Base-by-base conservation (phyloP, 2,329 filamentous ascomycete species). In the Ceratocystis cacaofunesta region DNA sequence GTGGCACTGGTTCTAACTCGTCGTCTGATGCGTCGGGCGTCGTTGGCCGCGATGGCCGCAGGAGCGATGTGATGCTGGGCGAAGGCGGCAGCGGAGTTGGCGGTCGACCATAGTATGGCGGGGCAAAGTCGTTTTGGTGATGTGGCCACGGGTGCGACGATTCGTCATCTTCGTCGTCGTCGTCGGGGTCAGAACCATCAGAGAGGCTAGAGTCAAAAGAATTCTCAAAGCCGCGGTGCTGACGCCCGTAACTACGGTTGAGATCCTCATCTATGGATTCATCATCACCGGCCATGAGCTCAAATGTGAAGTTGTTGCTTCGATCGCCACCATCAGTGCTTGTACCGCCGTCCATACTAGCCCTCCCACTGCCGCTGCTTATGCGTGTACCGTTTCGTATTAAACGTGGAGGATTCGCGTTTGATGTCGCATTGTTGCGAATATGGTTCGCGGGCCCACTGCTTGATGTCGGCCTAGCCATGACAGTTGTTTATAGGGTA, bases 51-150 rank as follows among this genome's bases (percentile, higher is more conserved):
- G 90, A 95, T 2, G 90, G 90, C 1, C 92, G 88, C 6, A 97
- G 83, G 22, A 99, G 85, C 12, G 91, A 96, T 0, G 92, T 97
- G 69, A 99, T 78, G 1, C 90, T 95, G 0, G 94, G 94, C 0
- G 91, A 96, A 0, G 92, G 92, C 0, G 94, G 94, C 0, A 97
- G 80, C 2, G 94, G 92, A 1, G 91, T 96, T 0, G 94, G 94
- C n/a, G 94, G 94, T 2, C 92, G 85, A 69, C 95, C 95, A 79
- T 99, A 99, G 79, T 97, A 97, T 17, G 94, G 94, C 30, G 94
- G 94, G 62, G 82, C 82, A 69, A 85, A 84, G 73, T 80, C 79
- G 74, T 83, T 81, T 67, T 79, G 80, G 61, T 78, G 78, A 22
- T 78, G 73, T 10, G 78, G 78, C 17, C 75, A 78, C 10, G 77